Base-by-base conservation (phyloP, 495 filamentous ascomycete genomes). In the Penicillium herquei region DNA sequence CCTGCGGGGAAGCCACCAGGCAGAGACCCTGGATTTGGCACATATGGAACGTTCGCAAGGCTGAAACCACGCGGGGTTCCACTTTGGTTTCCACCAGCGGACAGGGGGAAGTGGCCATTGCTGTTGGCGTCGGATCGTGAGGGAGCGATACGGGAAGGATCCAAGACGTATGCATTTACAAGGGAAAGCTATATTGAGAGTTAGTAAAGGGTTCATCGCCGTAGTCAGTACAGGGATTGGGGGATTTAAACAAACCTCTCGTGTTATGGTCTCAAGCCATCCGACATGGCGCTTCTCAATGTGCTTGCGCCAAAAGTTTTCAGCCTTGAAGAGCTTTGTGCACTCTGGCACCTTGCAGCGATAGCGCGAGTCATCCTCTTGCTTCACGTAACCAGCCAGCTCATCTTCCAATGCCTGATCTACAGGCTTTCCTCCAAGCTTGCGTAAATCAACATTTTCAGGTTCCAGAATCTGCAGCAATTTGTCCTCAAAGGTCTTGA, bases 401-500 rank as follows among this genome's bases (percentile, higher is more conserved):
- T 99, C 94, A 40, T 96, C 93, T 51, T 90, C 84, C 13, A 97
- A 55, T 3, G 87, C 91, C 61, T 96, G 91, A 6, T 96, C 89
- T 4, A 90, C 74, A 3, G 90, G 83, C 71, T 89, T 93, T 7
- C 94, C 94, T 41, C 95, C 94, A 21, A 99, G 82, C 71, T 96
- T 97, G 64, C 71, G 72, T 47, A 97, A 74, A 63, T 96, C 91
- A 37, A 89, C 90, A 52, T 84, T 84, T 30, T 96, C 89, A 6
- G 93, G 93, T 64, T 98, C 92, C 16, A 99, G 78, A 39, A 96
- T 88, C 67, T 94, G 91, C 67, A 90, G 76, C 50, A 97, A 79
- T 77, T 98, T 99, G 59, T 99, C 94, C 66, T 99, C 94, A 63
- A 96, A 99, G 0, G 92, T 96, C 73, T 87, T 93, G n/a, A 97